Evolutionary conservation across 1,284 basidiomycete genomes (phyloP).

Genomic region (Trichosporon asahii): DNA sequence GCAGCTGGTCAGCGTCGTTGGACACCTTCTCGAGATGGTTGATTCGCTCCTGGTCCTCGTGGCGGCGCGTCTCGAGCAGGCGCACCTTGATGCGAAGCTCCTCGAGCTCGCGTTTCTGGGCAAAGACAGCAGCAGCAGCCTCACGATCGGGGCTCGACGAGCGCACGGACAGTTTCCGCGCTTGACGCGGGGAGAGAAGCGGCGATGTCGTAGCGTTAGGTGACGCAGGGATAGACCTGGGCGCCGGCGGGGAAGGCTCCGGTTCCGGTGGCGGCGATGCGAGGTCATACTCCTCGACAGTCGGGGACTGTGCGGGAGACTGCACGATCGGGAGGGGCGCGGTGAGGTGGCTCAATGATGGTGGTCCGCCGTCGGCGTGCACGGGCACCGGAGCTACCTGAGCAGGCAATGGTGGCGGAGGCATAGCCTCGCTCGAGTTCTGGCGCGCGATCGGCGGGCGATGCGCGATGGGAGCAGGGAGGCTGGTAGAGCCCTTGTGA

Average conservation of each 20-base stretch:
- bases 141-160: slow-evolving; percentile 22
- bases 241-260: neutral
- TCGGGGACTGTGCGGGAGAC: neutral
- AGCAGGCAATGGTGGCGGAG: slow-evolving; percentile 4
- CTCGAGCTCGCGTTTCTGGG: slow-evolving; percentile 57
- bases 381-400: neutral
- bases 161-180: slow-evolving; percentile 7
- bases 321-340: neutral
- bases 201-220: neutral
- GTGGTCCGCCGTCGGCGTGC: neutral
- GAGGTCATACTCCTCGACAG: neutral
- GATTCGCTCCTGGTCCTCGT: slow-evolving; percentile 78
- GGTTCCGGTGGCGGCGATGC: neutral
- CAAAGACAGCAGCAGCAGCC: slow-evolving; percentile 26
- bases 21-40: slow-evolving; percentile 80
- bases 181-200: slow-evolving; percentile 13
- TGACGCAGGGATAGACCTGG: neutral
- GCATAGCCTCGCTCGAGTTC: slow-evolving; percentile 3
- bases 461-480: neutral
- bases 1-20: slow-evolving; percentile 76
- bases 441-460: neutral
- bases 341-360: neutral
- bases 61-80: slow-evolving; percentile 77
- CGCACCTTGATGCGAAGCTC: slow-evolving; percentile 79
- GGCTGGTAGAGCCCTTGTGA: neutral